A percentile compares a stretch with the other conserved stretches of the same genome.
These are phyloP conservation scores for Hysterium pulicare DNA, from an alignment of 2,329 filamentous ascomycete genomes.

Conservation along the genomic window DNA sequence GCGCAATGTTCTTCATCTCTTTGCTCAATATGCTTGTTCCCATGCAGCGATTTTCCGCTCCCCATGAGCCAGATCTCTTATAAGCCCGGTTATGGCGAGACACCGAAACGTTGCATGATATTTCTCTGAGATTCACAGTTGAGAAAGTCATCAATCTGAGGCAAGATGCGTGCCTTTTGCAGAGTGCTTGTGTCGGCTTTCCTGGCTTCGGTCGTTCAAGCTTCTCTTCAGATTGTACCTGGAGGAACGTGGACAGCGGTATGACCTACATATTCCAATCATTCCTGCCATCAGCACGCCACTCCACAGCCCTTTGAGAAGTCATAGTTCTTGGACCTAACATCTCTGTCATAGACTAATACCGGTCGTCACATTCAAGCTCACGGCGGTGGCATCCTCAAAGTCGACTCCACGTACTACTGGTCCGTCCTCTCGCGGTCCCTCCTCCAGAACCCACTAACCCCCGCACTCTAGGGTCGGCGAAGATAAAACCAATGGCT, in stretches of 20 bases:
- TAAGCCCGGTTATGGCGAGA: too few species aligned
- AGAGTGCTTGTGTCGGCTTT: constrained; percentile 11
- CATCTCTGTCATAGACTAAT: constrained; percentile 25
- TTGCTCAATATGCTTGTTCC: too few species aligned
- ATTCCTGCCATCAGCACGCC: not conserved
- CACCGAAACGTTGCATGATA: too few species aligned
- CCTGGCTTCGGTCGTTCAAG: constrained; percentile 18
- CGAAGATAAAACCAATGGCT: constrained; percentile 65
- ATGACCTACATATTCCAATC: too few species aligned
- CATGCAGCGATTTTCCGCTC: too few species aligned
- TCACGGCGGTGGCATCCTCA: constrained; percentile 63
- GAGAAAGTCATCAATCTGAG: too few species aligned
- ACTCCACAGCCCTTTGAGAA: too few species aligned
- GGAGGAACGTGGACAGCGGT: constrained; percentile 41
- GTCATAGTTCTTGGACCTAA: constrained; percentile 4
- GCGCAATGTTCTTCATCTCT: too few species aligned
- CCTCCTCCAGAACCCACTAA: not conserved
- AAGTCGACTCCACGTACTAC: constrained; percentile 59
- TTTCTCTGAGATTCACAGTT: too few species aligned
- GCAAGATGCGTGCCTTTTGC: constrained; percentile 19
- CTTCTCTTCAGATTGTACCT: constrained; percentile 37
- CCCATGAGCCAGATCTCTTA: too few species aligned
- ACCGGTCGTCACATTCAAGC: constrained; percentile 60
- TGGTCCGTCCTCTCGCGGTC: constrained; percentile 19
- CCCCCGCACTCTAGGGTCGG: constrained; percentile 50